These are phyloP conservation scores for Bipolaris sorokiniana DNA, from an alignment of 2,329 filamentous ascomycete species.

Conservation along the genomic window DNA sequence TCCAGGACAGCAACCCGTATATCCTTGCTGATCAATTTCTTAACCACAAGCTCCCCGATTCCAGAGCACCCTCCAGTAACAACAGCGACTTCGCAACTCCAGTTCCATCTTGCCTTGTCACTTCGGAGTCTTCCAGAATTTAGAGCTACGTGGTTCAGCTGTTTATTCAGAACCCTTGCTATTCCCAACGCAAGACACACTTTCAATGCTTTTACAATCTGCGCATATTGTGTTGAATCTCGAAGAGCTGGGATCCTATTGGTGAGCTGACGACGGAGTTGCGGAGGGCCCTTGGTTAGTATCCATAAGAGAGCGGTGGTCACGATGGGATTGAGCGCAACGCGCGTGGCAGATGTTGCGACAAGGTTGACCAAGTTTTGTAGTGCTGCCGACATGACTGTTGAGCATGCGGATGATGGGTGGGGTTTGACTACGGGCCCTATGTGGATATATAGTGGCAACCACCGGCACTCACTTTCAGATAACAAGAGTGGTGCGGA, in stretches of 20 bases:
- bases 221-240: conserved; percentile 28
- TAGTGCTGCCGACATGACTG: conserved; percentile 29
- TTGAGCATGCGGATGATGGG: not conserved
- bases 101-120: conserved; percentile 45
- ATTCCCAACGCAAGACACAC: conserved; percentile 44
- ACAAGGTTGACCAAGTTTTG: conserved; percentile 27
- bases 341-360: conserved; percentile 26
- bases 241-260: conserved; percentile 28
- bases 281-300: conserved; percentile 40
- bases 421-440: not conserved
- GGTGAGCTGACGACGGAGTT: conserved; percentile 31
- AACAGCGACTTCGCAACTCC: conserved; percentile 43
- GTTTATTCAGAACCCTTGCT: conserved; percentile 32
- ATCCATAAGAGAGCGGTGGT: conserved; percentile 39
- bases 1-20: conserved; percentile 45
- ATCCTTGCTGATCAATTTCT: conserved; percentile 32
- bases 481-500: conserved; percentile 7
- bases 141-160: conserved; percentile 41
- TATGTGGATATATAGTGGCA: not conserved
- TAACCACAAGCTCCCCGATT: conserved; percentile 43
- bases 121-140: conserved; percentile 50
- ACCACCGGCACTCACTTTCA: not conserved
- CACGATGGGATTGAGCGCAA: conserved; percentile 40
- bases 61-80: conserved; percentile 48
- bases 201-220: conserved; percentile 36